Conservation (phyloP, 371 early-diverging fungal species). For the Actinomortierella wolfii region DNA sequence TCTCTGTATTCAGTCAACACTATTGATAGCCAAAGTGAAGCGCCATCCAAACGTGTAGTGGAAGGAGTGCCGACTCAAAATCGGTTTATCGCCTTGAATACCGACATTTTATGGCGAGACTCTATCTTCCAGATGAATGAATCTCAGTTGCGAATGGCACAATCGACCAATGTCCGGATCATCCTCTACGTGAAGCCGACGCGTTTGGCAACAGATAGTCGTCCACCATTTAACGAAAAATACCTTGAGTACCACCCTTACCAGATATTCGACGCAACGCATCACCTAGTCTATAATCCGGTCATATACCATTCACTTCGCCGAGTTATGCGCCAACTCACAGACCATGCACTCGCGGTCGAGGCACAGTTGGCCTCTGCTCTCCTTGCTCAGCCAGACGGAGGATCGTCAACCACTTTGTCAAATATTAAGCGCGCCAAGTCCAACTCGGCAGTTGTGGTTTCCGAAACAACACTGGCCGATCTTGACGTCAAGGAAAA, state of each 20-base stretch:
- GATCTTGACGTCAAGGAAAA: no score
- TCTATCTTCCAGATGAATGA: background rate
- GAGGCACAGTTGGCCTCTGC: constrained; percentile 1
- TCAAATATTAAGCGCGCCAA: background rate
- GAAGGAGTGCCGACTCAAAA: background rate
- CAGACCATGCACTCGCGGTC: constrained; percentile 26
- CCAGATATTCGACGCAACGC: constrained; percentile 36
- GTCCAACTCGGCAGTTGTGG: background rate
- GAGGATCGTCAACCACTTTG: constrained; percentile 3
- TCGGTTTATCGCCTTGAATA: constrained; percentile 26
- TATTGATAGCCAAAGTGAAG: background rate
- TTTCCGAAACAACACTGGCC: no score
- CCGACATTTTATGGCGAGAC: constrained; percentile 22
- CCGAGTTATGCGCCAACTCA: constrained; percentile 25
- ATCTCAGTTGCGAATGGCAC: background rate
- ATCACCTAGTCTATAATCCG: constrained; percentile 36
- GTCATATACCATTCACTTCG: constrained; percentile 28
- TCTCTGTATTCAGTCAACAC: background rate
- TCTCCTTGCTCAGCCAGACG: constrained; percentile 9
- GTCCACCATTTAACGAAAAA: constrained; percentile 19
- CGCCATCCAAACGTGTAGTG: background rate
- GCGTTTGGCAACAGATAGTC: constrained; percentile 28
- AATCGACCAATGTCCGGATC: constrained; percentile 13
- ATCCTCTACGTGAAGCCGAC: constrained; percentile 40
- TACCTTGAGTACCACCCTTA: constrained; percentile 29